Evolutionary conservation across 768 basidiomycete species (phyloP).

Genomic region (Mycena rosella): DNA sequence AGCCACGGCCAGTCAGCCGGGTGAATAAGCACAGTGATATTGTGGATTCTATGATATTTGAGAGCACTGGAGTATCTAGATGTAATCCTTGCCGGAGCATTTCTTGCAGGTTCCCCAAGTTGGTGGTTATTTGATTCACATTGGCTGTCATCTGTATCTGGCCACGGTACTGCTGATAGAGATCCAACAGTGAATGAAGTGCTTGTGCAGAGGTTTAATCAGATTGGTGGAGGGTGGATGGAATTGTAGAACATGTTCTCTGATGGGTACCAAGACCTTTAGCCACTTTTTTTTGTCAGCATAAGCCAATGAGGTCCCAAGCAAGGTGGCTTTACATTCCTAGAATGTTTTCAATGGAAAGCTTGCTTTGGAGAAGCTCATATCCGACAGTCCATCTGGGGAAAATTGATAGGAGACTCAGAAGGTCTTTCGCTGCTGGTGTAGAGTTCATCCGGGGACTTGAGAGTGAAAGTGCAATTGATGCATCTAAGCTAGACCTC

Average conservation of each 20-base stretch:
- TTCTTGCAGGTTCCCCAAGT: too few relatives aligned
- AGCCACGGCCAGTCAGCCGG: too few relatives aligned
- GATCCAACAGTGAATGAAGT: neutral
- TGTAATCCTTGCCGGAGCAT: too few relatives aligned
- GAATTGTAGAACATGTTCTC: too few relatives aligned
- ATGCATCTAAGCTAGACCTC: too few relatives aligned
- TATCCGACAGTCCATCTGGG: conserved; percentile 20
- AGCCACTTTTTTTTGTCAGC: neutral
- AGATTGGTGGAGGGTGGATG: too few relatives aligned
- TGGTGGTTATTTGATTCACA: neutral
- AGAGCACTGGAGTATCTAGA: neutral
- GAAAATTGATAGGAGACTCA: too few relatives aligned
- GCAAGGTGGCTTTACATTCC: conserved; percentile 1
- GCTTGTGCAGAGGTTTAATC: too few relatives aligned
- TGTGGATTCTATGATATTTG: neutral
- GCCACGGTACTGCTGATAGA: neutral
- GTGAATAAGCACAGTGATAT: neutral
- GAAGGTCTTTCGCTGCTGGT: too few relatives aligned
- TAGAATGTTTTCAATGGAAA: neutral
- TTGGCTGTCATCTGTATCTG: neutral
- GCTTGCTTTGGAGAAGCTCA: conserved; percentile 15
- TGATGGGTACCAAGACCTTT: too few relatives aligned
- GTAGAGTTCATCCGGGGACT: too few relatives aligned
- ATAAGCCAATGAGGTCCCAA: conserved; percentile 20
- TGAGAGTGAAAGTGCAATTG: too few relatives aligned